Evolutionary conservation across 1,139 yeast species (phyloP).

Genomic region (Taiozyma sp.): DNA sequence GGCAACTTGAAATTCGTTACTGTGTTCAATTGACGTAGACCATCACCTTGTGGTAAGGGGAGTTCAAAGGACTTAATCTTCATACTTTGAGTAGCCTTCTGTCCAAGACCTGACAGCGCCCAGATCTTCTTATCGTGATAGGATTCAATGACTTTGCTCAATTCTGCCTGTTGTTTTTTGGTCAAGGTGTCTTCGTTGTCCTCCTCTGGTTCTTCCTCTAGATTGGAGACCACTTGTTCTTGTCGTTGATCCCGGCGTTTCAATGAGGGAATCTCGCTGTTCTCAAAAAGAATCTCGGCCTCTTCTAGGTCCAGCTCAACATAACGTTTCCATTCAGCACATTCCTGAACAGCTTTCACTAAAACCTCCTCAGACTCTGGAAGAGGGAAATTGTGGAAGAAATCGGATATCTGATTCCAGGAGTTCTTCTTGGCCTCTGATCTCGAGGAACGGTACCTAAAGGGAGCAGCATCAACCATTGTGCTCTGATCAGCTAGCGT

Average conservation of each 20-base stretch:
- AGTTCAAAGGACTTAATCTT: conserved; percentile 11
- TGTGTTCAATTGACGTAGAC: conserved; percentile 12
- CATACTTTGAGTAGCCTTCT: conserved; percentile 3
- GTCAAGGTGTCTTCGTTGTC: background rate
- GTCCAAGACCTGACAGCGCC: conserved; percentile 13
- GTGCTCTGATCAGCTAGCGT: background rate
- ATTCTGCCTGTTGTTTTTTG: background rate
- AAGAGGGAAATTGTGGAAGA: conserved; percentile 18
- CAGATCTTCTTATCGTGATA: conserved; percentile 8
- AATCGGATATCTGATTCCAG: conserved; percentile 13
- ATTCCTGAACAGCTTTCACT: conserved; percentile 14
- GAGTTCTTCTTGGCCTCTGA: conserved; percentile 7
- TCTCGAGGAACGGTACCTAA: conserved; percentile 9
- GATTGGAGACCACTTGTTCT: background rate
- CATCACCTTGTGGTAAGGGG: conserved; percentile 20
- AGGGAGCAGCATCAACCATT: background rate
- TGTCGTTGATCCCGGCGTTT: background rate
- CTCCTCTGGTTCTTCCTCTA: background rate
- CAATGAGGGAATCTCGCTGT: background rate
- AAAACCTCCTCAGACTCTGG: conserved; percentile 16
- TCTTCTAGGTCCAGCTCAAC: conserved; percentile 18
- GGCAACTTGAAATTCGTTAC: conserved; percentile 27
- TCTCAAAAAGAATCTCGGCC: conserved; percentile 7
- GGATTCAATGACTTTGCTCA: conserved; percentile 7
- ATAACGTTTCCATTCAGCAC: conserved; percentile 17